A percentile compares a stretch with the other conserved stretches of the same genome.
Conservation (phyloP, 495 filamentous ascomycete genomes). For the Podospora australis region DNA sequence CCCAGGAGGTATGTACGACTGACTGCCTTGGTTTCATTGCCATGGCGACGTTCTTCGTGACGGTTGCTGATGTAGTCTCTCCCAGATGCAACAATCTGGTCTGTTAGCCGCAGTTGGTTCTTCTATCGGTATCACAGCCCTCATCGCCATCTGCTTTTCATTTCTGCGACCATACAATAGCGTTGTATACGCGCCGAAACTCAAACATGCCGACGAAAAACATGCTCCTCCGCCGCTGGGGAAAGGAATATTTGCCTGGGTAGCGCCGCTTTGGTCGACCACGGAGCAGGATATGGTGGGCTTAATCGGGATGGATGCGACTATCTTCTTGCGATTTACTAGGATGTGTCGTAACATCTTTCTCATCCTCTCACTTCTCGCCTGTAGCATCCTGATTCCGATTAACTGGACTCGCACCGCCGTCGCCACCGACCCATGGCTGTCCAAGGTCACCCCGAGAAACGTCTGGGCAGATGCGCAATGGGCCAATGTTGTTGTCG, state of each 20-base stretch:
- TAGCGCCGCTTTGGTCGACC: conserved; percentile 66
- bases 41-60: not conserved
- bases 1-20: conserved; percentile 35
- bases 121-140: conserved; percentile 64
- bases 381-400: conserved; percentile 75
- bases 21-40: too few species aligned
- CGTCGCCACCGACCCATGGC: conserved; percentile 46
- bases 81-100: conserved; percentile 36
- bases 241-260: conserved; percentile 80
- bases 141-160: conserved; percentile 76
- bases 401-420: conserved; percentile 58
- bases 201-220: conserved; percentile 86
- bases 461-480: conserved; percentile 51
- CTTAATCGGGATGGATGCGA: conserved; percentile 81
- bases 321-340: conserved; percentile 81
- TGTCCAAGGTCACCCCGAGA: conserved; percentile 46
- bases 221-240: conserved; percentile 88
- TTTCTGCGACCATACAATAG: conserved; percentile 84
- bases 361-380: conserved; percentile 61
- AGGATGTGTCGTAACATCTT: conserved; percentile 93
- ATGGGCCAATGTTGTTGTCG: conserved; percentile 79
- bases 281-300: conserved; percentile 70
- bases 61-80: not conserved
- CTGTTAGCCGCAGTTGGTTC: conserved; percentile 76
- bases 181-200: conserved; percentile 87